These are phyloP conservation scores for Teratosphaeria nubilosa DNA, from an alignment of 2,329 filamentous ascomycete species.

Conservation along the genomic window DNA sequence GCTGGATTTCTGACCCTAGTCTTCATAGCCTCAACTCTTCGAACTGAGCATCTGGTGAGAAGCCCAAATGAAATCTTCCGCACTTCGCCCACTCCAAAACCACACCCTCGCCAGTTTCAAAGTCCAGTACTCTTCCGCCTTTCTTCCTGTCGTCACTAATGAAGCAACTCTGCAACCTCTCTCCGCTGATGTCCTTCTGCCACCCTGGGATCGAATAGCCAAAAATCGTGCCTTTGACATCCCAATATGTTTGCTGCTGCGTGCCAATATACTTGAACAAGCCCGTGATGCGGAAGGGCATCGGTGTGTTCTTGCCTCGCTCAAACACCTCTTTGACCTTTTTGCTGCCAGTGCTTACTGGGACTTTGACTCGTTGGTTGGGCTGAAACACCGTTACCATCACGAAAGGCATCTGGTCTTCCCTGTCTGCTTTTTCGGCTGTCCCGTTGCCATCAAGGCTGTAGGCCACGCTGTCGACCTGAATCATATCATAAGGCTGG, in stretches of 20 bases:
- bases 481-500: constrained; percentile 21
- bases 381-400: constrained; percentile 33
- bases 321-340: constrained; percentile 19
- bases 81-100: constrained; percentile 30
- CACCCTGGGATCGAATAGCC: constrained; percentile 31
- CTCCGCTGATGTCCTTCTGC: constrained; percentile 32
- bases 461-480: constrained; percentile 28
- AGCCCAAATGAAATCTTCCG: constrained; percentile 33
- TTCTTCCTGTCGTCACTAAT: constrained; percentile 22
- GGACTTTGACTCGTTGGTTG: constrained; percentile 22
- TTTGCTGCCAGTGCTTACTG: constrained; percentile 13
- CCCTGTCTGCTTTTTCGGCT: constrained; percentile 22
- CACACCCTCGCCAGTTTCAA: constrained; percentile 26
- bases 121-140: constrained; percentile 29
- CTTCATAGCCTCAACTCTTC: constrained; percentile 24
- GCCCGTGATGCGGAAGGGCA: constrained; percentile 30
- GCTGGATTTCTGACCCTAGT: too few species aligned
- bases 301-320: constrained; percentile 27
- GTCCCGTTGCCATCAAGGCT: constrained; percentile 23
- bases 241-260: constrained; percentile 19
- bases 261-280: constrained; percentile 27
- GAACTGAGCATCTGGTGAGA: constrained; percentile 32
- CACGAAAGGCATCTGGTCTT: constrained; percentile 29
- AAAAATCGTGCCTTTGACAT: constrained; percentile 30
- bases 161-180: constrained; percentile 30